Evolutionary conservation across 2,329 filamentous ascomycete species (phyloP).

Genomic region (Plenodomus tracheiphilus): DNA sequence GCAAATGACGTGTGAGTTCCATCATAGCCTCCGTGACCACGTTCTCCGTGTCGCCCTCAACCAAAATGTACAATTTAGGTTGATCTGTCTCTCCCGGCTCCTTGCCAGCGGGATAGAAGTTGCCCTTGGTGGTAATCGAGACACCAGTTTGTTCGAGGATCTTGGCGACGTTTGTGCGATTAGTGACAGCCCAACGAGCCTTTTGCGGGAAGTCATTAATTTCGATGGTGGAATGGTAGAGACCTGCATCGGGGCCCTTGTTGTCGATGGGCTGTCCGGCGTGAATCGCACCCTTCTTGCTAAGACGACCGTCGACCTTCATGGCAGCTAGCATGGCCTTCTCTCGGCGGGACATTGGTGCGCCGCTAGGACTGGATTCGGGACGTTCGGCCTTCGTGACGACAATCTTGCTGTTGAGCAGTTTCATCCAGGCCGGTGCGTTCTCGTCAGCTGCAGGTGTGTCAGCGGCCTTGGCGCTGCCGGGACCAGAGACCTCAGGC

Average conservation of each 20-base stretch:
- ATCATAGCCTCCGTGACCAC: conserved; percentile 88
- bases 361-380: conserved; percentile 52
- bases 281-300: conserved; percentile 84
- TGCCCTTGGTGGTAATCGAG: conserved; percentile 96
- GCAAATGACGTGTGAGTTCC: conserved; percentile 83
- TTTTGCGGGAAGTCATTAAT: conserved; percentile 99
- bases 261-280: conserved; percentile 96
- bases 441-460: conserved; percentile 21
- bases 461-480: conserved; percentile 36
- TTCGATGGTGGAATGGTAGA: conserved; percentile 94
- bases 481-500: conserved; percentile 49
- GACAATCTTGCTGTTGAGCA: conserved; percentile 69
- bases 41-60: conserved; percentile 94
- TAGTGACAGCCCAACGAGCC: conserved; percentile 97
- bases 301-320: conserved; percentile 87
- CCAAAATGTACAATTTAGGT: conserved; percentile 96
- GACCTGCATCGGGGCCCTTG: conserved; percentile 94
- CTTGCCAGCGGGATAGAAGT: conserved; percentile 81
- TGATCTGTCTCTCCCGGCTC: conserved; percentile 72
- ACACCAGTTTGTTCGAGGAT: conserved; percentile 93
- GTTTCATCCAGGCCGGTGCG: conserved; percentile 35
- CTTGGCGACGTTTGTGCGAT: conserved; percentile 97
- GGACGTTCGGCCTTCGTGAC: conserved; percentile 71
- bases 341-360: conserved; percentile 66
- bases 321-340: conserved; percentile 89